Percentiles rank a stretch among this genome's conserved stretches.
These are phyloP conservation scores for Bombardia bombarda DNA, from an alignment of 495 filamentous ascomycete genomes.

Conservation along the genomic window DNA sequence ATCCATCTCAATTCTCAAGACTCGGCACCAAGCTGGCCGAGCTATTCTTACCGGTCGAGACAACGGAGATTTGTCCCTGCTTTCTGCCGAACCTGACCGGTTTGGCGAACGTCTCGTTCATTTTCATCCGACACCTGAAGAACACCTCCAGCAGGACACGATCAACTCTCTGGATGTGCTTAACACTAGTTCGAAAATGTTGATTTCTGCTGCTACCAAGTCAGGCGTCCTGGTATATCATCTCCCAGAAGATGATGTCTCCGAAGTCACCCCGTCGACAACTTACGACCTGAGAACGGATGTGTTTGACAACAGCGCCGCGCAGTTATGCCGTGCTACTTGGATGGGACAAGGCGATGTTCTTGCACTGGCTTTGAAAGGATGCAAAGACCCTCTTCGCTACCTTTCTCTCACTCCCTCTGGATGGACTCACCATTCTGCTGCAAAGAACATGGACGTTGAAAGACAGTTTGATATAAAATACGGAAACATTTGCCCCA, in stretches of 20 bases:
- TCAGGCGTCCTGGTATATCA: conserved; percentile 23
- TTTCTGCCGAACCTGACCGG: conserved; percentile 24
- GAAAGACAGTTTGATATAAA: conserved; percentile 9
- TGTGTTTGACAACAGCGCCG: background rate
- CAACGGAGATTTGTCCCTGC: conserved; percentile 31
- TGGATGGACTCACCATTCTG: conserved; percentile 22
- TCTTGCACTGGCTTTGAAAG: conserved; percentile 29
- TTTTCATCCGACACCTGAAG: conserved; percentile 13
- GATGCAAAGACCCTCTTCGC: conserved; percentile 26
- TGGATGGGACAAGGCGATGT: conserved; percentile 29
- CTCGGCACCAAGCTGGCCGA: conserved; percentile 9
- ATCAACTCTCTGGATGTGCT: conserved; percentile 30
- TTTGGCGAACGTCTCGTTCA: conserved; percentile 25
- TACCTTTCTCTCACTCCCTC: conserved; percentile 31
- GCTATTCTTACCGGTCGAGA: conserved; percentile 33
- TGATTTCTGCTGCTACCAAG: conserved; percentile 21
- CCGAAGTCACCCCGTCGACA: conserved; percentile 7
- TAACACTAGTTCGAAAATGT: background rate
- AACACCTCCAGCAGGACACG: conserved; percentile 10
- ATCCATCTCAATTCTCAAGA: conserved; percentile 25
- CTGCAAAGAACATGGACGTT: conserved; percentile 14
- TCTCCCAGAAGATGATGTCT: conserved; percentile 9
- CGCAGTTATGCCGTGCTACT: conserved; percentile 23
- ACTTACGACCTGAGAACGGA: conserved; percentile 12
- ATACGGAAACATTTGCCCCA: conserved; percentile 18